phyloP scores from a whole-genome alignment of 2,329 filamentous ascomycete genomes.

The Pezicula radicicola region DNA sequence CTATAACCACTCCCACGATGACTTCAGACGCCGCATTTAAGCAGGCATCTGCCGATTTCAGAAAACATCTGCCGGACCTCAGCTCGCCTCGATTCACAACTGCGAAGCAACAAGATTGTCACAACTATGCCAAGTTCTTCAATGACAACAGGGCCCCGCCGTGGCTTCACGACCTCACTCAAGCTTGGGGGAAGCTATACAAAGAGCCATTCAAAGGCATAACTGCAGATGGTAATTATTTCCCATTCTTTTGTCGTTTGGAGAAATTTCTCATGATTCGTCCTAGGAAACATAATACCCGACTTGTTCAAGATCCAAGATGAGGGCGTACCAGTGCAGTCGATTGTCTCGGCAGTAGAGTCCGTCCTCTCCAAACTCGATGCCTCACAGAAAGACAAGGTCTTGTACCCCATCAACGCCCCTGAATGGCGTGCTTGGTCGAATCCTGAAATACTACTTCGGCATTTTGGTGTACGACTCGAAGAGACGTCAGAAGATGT shows the following conservation, averaged over 20 bases:
- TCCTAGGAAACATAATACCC: constrained; percentile 31
- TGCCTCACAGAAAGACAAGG: constrained; percentile 2
- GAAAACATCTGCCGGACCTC: constrained; percentile 61
- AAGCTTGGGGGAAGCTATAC: constrained; percentile 69
- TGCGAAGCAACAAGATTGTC: constrained; percentile 59
- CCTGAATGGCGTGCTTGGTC: constrained; percentile 13
- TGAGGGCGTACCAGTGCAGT: constrained; percentile 10
- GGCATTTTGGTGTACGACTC: constrained; percentile 8
- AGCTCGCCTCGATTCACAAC: constrained; percentile 57
- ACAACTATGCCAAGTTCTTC: constrained; percentile 61
- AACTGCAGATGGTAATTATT: constrained; percentile 11
- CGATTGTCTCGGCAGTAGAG: constrained; percentile 46
- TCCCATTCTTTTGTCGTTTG: not conserved
- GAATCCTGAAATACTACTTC: constrained; percentile 12
- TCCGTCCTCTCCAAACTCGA: constrained; percentile 5
- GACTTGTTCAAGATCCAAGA: constrained; percentile 9
- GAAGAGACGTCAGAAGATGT: constrained; percentile 6
- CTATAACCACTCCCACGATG: too few relatives aligned
- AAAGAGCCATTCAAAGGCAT: constrained; percentile 24
- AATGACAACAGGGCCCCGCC: constrained; percentile 55
- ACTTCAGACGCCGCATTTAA: not conserved
- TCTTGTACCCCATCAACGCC: constrained; percentile 60
- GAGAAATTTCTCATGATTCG: constrained; percentile 59
- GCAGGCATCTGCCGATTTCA: constrained; percentile 38
- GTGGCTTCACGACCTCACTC: constrained; percentile 62